phyloP scores from a whole-genome alignment of 2,329 filamentous ascomycete genomes.

The Plectosphaerella sp. region DNA sequence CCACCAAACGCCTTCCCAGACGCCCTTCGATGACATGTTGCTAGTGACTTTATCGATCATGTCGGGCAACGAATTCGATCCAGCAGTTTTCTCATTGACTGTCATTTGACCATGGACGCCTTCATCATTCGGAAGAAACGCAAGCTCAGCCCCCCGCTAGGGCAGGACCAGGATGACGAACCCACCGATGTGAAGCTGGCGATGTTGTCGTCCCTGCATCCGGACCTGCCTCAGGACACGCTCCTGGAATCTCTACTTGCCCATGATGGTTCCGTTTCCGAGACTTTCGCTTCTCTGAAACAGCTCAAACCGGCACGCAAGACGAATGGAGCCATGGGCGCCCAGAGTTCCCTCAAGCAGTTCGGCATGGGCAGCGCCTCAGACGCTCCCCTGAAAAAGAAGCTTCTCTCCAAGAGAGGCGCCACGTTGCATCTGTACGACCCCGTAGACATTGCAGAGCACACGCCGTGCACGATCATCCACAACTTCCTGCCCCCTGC shows the following conservation, averaged over 20 bases:
- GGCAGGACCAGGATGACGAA: conserved; percentile 52
- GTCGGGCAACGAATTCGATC: not conserved
- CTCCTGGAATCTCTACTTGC: conserved; percentile 76
- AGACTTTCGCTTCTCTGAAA: conserved; percentile 55
- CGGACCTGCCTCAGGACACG: conserved; percentile 55
- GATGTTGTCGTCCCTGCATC: conserved; percentile 72
- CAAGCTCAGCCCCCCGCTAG: conserved; percentile 25
- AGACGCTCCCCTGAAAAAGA: conserved; percentile 35
- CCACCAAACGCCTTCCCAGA: not conserved
- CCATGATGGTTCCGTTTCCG: conserved; percentile 70
- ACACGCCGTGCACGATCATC: conserved; percentile 88
- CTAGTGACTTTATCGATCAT: not conserved
- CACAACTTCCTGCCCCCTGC: conserved; percentile 79
- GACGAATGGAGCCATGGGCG: conserved; percentile 33
- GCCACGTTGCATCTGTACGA: conserved; percentile 80
- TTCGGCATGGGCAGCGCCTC: conserved; percentile 30
- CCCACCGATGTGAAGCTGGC: conserved; percentile 89
- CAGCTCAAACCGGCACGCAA: conserved; percentile 26
- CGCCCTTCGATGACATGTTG: not conserved
- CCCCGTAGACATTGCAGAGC: conserved; percentile 71
- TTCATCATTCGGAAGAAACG: conserved; percentile 54
- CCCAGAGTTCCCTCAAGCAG: conserved; percentile 60
- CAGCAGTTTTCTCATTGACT: not conserved
- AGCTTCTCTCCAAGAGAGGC: conserved; percentile 66
- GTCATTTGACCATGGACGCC: conserved; percentile 43